Evolutionary conservation across 805 yeast genomes (phyloP).

Genomic region (Candida peoriensis): DNA sequence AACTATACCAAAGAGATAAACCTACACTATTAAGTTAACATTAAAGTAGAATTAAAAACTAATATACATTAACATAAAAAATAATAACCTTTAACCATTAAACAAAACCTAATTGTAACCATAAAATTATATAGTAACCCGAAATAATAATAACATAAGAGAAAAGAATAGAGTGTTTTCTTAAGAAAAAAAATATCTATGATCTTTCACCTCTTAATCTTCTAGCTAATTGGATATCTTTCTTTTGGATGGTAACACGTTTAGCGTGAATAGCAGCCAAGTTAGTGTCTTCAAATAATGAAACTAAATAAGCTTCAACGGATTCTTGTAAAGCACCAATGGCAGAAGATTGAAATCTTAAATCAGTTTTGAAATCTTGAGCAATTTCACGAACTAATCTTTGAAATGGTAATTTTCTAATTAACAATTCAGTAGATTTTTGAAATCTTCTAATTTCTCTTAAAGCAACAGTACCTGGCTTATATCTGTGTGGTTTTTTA

Average conservation of each 20-base stretch:
- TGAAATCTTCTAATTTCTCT: slow-evolving; percentile 97
- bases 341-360: slow-evolving; percentile 95
- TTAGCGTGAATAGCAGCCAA: slow-evolving; percentile 98
- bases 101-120: too few species aligned
- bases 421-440: slow-evolving; percentile 87
- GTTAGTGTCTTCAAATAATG: slow-evolving; percentile 94
- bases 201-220: slow-evolving; percentile 96
- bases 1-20: too few species aligned
- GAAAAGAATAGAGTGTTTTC: too few species aligned
- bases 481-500: slow-evolving; percentile 91
- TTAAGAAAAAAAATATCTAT: too few species aligned
- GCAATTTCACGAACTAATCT: slow-evolving; percentile 95
- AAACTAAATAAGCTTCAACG: slow-evolving; percentile 94
- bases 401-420: slow-evolving; percentile 95
- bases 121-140: too few species aligned
- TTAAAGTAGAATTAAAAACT: too few species aligned
- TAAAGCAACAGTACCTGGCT: slow-evolving; percentile 95
- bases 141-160: too few species aligned
- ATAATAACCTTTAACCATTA: too few species aligned
- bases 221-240: slow-evolving; percentile 95
- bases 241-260: slow-evolving; percentile 97
- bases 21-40: too few species aligned
- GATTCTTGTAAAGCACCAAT: slow-evolving; percentile 97
- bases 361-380: slow-evolving; percentile 85
- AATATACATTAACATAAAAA: too few species aligned